Percentiles rank a stretch among this genome's conserved stretches.
These are phyloP conservation scores for Trichophyton simii DNA, from an alignment of 2,329 filamentous ascomycete genomes.

Conservation along the genomic window DNA sequence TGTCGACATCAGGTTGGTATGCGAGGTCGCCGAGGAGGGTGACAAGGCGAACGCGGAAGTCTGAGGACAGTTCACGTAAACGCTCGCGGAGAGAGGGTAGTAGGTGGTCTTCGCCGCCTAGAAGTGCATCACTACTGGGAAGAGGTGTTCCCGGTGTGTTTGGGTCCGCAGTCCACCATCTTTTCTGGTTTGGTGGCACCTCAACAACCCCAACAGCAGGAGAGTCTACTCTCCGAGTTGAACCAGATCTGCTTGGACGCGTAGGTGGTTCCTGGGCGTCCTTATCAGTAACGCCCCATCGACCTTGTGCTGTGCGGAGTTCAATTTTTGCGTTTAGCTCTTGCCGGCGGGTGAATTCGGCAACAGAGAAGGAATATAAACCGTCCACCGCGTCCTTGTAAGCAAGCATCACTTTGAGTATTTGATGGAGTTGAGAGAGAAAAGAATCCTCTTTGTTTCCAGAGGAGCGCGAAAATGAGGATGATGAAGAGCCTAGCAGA, in stretches of 20 bases:
- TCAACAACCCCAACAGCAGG: neutral
- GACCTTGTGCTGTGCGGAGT: slow-evolving; percentile 49
- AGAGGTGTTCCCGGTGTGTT: slow-evolving; percentile 8
- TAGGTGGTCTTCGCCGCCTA: slow-evolving; percentile 43
- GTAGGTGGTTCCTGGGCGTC: slow-evolving; percentile 27
- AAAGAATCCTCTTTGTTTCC: slow-evolving; percentile 60
- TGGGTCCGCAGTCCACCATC: neutral
- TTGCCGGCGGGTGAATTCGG: slow-evolving; percentile 85
- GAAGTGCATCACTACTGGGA: slow-evolving; percentile 3
- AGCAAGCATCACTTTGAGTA: slow-evolving; percentile 82
- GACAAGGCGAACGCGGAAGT: slow-evolving; percentile 67
- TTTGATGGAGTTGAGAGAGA: slow-evolving; percentile 79
- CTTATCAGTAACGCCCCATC: slow-evolving; percentile 51
- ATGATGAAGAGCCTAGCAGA: slow-evolving; percentile 57
- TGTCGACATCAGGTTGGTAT: slow-evolving; percentile 86
- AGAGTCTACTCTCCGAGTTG: slow-evolving; percentile 10
- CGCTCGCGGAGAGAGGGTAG: slow-evolving; percentile 65
- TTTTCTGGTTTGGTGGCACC: neutral
- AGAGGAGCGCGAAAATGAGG: slow-evolving; percentile 31
- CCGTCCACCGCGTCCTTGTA: slow-evolving; percentile 92
- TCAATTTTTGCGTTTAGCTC: slow-evolving; percentile 65
- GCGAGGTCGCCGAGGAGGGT: slow-evolving; percentile 77
- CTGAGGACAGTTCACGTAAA: slow-evolving; percentile 56
- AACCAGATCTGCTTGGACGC: slow-evolving; percentile 17
- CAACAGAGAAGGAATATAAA: slow-evolving; percentile 86